A percentile compares a stretch with the other conserved stretches of the same genome.
These are phyloP conservation scores for Fomitiporia mediterranea DNA, from an alignment of 1,284 basidiomycete genomes.

Conservation along the genomic window DNA sequence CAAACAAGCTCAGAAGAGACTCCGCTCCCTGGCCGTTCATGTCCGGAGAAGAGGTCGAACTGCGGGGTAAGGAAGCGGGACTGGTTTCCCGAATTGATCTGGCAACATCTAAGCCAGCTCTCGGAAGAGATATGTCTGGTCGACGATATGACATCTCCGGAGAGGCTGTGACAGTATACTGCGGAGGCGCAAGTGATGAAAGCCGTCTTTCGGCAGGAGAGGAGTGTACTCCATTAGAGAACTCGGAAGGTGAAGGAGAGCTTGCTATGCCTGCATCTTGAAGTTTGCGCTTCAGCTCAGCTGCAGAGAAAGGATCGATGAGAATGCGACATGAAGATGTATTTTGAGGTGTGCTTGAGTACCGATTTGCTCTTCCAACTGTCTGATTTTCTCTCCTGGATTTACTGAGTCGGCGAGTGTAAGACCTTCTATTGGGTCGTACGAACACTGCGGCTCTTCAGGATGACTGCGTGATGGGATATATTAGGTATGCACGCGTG, in stretches of 20 bases:
- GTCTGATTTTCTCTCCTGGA: constrained; percentile 66
- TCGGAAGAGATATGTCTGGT: constrained; percentile 19
- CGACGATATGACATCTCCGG: constrained; percentile 14
- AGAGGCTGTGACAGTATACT: constrained; percentile 13
- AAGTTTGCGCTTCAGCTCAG: constrained; percentile 57
- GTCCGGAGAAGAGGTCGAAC: constrained; percentile 21
- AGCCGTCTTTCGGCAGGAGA: constrained; percentile 12
- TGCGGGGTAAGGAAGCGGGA: constrained; percentile 48
- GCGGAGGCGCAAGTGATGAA: constrained; percentile 17
- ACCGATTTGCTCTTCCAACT: constrained; percentile 77
- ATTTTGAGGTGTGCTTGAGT: constrained; percentile 25
- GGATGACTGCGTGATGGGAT: constrained; percentile 54
- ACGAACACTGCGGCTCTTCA: constrained; percentile 71
- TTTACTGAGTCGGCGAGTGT: constrained; percentile 68
- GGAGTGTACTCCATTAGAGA: not conserved
- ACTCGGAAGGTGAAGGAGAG: constrained; percentile 16
- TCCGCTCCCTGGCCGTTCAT: constrained; percentile 36
- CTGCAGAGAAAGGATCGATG: constrained; percentile 34
- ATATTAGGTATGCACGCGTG: not conserved
- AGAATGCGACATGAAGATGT: not conserved
- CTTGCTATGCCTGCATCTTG: constrained; percentile 39
- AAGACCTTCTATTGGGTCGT: constrained; percentile 78
- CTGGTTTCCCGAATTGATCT: constrained; percentile 28
- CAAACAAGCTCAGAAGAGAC: constrained; percentile 57
- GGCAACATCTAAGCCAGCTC: constrained; percentile 18